Base-by-base conservation (phyloP, 2,329 filamentous ascomycete genomes). In the Xylaria sp. region DNA sequence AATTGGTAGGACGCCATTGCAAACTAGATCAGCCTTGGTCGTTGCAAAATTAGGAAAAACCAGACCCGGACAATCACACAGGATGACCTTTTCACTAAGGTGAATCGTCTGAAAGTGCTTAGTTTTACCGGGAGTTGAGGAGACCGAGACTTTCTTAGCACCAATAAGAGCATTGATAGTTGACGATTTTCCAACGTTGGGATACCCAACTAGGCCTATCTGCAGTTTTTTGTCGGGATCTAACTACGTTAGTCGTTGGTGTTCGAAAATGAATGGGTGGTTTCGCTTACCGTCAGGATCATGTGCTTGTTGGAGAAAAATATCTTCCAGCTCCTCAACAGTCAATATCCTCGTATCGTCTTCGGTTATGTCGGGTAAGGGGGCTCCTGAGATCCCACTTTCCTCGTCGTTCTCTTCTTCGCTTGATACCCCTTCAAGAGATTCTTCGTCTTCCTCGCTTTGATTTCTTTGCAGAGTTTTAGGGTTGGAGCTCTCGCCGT, bases 101-200 rank as follows among this genome's bases (percentile, higher is more conserved):
- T 97, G 94, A 66, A 99, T 96, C 1, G 96, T 99, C 80, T 99
- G 96, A 83, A 99, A 99, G 76, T 99, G 96, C 83, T 99, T 99
- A 15, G 96, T 99, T 83, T 99, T 99, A 78, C 96, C 96, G 3
- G 96, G 96, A 1, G 96, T 99, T 15, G 95, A 91, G 17, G 96
- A 99, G 44, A 99, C 96, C 0, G 95, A 98, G 5, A 99, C 96
- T 82, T 98, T 99, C 84, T 98, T 99, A 62, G 96, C 90, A 57
- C 96, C 96, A 65, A 98, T 94, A n/a, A 99, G 87, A 47, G 96
- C 95, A 82, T 99, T 99, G 85, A 99, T 99, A 17, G 96, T 99
- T 55, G 94, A 97, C 1, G 96, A 99, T 82, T 99, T 99, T 81
- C 96, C 96, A 70, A 99, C 96, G 82, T 99, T 99, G 76, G 96